A percentile compares a stretch with the other conserved stretches of the same genome.
phyloP scores from a whole-genome alignment of 2,329 filamentous ascomycete species.

The Pseudogymnoascus sp. region DNA sequence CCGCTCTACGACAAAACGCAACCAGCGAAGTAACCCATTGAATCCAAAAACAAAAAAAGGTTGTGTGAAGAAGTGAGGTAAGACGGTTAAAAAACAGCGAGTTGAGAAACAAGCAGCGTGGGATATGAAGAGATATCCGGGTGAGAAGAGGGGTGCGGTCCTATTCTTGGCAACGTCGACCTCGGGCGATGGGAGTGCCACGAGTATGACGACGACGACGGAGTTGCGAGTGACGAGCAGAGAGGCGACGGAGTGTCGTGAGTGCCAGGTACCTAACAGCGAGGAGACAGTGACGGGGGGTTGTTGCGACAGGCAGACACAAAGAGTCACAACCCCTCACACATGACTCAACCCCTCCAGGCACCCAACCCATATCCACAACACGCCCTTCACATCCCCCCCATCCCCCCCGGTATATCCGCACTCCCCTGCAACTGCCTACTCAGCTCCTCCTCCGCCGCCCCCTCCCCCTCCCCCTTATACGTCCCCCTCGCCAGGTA shows the following conservation, averaged over 20 bases:
- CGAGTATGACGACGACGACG: background rate
- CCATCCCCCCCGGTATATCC: background rate
- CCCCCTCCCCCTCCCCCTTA: slow-evolving; percentile 32
- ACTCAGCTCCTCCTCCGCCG: slow-evolving; percentile 47
- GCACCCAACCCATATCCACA: background rate
- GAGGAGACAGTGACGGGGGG: too few relatives aligned
- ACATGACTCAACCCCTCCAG: background rate
- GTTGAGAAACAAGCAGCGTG: too few relatives aligned
- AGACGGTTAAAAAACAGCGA: background rate
- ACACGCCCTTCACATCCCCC: background rate
- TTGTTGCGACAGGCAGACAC: background rate
- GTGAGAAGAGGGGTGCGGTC: background rate
- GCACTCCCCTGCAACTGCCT: slow-evolving; percentile 40
- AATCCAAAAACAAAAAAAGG: background rate
- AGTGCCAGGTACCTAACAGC: background rate
- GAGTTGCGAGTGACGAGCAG: background rate
- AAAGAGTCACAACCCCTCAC: background rate
- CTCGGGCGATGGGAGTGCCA: background rate
- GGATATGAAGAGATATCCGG: too few relatives aligned
- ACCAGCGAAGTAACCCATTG: background rate
- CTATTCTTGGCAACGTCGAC: background rate
- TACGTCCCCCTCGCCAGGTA: slow-evolving; percentile 12
- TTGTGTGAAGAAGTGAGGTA: background rate
- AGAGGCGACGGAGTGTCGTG: background rate
- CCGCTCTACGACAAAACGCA: background rate